phyloP scores from a whole-genome alignment of 2,329 filamentous ascomycete species.

The Talaromyces sp. region DNA sequence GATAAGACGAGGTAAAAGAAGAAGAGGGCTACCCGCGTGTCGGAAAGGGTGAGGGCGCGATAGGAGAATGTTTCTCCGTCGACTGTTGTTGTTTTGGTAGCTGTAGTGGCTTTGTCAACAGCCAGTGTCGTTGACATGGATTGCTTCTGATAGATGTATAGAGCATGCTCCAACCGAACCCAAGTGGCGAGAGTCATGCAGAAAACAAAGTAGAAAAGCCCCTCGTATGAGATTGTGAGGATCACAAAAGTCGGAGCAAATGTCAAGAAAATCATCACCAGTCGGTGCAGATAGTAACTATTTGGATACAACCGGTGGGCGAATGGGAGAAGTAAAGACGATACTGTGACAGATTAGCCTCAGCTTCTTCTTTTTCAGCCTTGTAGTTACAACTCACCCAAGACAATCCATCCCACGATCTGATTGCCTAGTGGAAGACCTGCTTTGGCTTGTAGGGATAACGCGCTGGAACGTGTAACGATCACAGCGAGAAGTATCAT shows the following conservation, averaged over 20 bases:
- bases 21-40: constrained; percentile 84
- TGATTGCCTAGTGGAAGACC: constrained; percentile 87
- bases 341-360: constrained; percentile 47
- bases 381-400: constrained; percentile 53
- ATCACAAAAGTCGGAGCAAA: constrained; percentile 94
- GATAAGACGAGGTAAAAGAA: constrained; percentile 94
- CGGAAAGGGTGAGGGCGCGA: constrained; percentile 73
- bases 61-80: constrained; percentile 39
- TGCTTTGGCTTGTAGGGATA: constrained; percentile 77
- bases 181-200: constrained; percentile 77
- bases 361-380: constrained; percentile 6
- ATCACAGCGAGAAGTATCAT: constrained; percentile 76
- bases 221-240: constrained; percentile 94
- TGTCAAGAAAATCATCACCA: constrained; percentile 84
- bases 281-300: constrained; percentile 82
- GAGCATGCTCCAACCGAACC: constrained; percentile 84
- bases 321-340: constrained; percentile 74
- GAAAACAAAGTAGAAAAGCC: constrained; percentile 91
- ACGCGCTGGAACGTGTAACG: constrained; percentile 81
- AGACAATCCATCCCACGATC: constrained; percentile 74
- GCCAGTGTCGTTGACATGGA: background rate
- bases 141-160: constrained; percentile 50
- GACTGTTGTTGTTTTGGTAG: constrained; percentile 29
- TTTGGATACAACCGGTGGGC: constrained; percentile 77
- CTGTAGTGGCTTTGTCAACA: background rate